These are phyloP conservation scores for Apiospora phragmitis DNA, from an alignment of 2,329 filamentous ascomycete species.

Conservation along the genomic window DNA sequence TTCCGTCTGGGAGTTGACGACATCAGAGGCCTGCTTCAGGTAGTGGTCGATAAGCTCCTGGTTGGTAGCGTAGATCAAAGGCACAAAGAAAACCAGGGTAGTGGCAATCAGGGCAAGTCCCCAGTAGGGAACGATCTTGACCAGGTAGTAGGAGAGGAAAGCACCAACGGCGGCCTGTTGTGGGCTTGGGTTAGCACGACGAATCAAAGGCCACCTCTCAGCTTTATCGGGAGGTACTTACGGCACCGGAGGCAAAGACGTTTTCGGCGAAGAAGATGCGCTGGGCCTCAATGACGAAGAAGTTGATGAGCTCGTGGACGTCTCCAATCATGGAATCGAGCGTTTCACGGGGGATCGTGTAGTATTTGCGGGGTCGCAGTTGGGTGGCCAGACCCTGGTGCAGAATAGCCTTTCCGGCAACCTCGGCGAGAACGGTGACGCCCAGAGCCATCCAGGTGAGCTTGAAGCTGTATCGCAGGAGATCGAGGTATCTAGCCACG, in stretches of 20 bases:
- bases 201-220: not conserved
- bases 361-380: slow-evolving; percentile 67
- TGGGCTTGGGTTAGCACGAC: not conserved
- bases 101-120: slow-evolving; percentile 62
- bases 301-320: slow-evolving; percentile 69
- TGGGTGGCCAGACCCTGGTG: slow-evolving; percentile 64
- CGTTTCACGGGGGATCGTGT: slow-evolving; percentile 63
- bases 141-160: slow-evolving; percentile 67
- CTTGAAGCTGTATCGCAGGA: slow-evolving; percentile 66
- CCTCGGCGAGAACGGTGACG: slow-evolving; percentile 61
- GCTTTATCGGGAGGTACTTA: slow-evolving; percentile 39
- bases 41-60: slow-evolving; percentile 69
- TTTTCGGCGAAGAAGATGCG: slow-evolving; percentile 70
- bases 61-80: slow-evolving; percentile 66
- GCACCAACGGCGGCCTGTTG: slow-evolving; percentile 57
- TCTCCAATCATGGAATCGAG: slow-evolving; percentile 63
- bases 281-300: slow-evolving; percentile 70
- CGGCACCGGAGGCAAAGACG: slow-evolving; percentile 56
- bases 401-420: slow-evolving; percentile 60
- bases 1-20: slow-evolving; percentile 62
- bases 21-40: slow-evolving; percentile 55
- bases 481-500: slow-evolving; percentile 64
- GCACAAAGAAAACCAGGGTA: slow-evolving; percentile 60
- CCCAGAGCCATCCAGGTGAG: slow-evolving; percentile 63
- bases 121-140: slow-evolving; percentile 72